A percentile compares a stretch with the other conserved stretches of the same genome.
phyloP scores from a whole-genome alignment of 192 early-diverging fungal genomes.

The Entrophospora sp. region DNA sequence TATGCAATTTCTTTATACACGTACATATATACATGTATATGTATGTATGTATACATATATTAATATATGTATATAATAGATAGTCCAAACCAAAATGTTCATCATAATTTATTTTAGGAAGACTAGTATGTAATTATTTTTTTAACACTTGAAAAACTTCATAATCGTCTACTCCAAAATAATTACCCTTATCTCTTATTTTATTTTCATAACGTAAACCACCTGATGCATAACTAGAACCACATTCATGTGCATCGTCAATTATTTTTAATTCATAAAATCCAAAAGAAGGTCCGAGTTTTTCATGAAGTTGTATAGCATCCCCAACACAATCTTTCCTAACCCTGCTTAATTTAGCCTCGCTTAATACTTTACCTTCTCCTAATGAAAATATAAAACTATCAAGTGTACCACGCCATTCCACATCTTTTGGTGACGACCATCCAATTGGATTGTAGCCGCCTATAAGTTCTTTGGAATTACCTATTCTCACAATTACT shows the following conservation, averaged over 20 bases:
- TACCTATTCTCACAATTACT: background rate
- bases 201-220: background rate
- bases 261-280: background rate
- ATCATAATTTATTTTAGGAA: no score
- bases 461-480: background rate
- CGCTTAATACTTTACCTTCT: background rate
- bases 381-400: background rate
- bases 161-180: background rate
- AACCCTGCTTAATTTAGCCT: constrained; percentile 1
- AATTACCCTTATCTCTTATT: background rate
- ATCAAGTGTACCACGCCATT: background rate
- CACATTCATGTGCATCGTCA: background rate
- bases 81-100: no score
- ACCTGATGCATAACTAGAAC: background rate
- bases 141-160: background rate
- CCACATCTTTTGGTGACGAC: background rate
- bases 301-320: constrained; percentile 17
- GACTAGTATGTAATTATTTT: no score
- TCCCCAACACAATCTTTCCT: constrained; percentile 3
- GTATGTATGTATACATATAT: no score
- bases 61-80: no score
- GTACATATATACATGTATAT: no score
- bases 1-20: no score
- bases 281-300: constrained; percentile 20
- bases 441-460: background rate